Evolutionary conservation across 345 rosid genomes (phyloP).

Genomic region (Gossypium mustelinum): DNA sequence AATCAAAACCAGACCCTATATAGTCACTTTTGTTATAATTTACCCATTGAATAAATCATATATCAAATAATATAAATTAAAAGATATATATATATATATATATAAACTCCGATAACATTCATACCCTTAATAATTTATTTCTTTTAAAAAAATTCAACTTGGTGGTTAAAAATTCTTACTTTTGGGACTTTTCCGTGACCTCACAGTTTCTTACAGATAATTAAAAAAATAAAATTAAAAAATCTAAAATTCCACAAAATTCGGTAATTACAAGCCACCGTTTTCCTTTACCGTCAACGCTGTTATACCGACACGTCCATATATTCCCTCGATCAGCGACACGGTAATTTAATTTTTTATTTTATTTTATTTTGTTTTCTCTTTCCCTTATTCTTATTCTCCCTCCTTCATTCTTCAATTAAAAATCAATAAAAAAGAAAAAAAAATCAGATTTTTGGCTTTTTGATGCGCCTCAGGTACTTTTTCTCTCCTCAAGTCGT

Average conservation of each 20-base stretch:
- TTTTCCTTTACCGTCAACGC: background rate
- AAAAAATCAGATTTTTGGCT: background rate
- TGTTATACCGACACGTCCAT: background rate
- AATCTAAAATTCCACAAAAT: background rate
- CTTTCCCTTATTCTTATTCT: background rate
- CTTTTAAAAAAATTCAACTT: too few species aligned
- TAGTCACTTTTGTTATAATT: too few species aligned
- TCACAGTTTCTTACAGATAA: too few species aligned
- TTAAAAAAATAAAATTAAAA: too few species aligned
- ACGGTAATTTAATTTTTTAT: background rate
- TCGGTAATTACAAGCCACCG: background rate
- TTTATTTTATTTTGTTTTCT: background rate
- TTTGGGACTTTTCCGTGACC: too few species aligned
- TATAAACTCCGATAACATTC: too few species aligned
- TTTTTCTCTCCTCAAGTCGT: background rate
- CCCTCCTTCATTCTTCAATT: background rate
- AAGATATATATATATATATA: too few species aligned
- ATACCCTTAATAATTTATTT: too few species aligned
- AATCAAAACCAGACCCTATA: too few species aligned
- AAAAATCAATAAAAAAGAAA: background rate
- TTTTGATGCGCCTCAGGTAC: slow-evolving; percentile 21
- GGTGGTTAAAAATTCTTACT: too few species aligned
- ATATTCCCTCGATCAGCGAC: background rate
- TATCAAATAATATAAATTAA: too few species aligned
- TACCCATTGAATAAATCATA: too few species aligned